Evolutionary conservation across 1,284 basidiomycete species (phyloP), one percentile per base, ranked within the genome.

Genomic region (Erythrobasidium hasegawianum): DNA sequence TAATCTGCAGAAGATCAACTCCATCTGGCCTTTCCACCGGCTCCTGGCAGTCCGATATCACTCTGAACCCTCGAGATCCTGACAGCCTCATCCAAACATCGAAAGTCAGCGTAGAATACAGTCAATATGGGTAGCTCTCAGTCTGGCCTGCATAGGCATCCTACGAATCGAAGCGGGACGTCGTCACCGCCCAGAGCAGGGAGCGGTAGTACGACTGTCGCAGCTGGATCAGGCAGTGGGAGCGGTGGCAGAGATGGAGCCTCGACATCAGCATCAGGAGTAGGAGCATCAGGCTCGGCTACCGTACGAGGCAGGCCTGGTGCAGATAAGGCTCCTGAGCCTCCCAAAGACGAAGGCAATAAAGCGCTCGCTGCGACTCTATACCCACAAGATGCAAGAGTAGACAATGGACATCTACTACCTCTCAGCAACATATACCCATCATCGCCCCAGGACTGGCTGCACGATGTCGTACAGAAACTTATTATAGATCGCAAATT

Each of bases 381-480:
- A 2, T 65, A 39, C 29, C 62, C 62, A 11, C 62, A 65, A 20
- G 62, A 64, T 77, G 85, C 94, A 81, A 84, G 86, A 43, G 79
- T 82, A 49, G 80, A 82, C 68, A 79, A 79, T 71, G 95, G 95
- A 62, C 83, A 84, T 76, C 84, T 97, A 57, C 80, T 84, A 50
- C 92, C 94, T 1, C 90, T 95, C 76, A 91, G 94, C 64, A 94
- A 96, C 79, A 87, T 89, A 11, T 89, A 89, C 45, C 73, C 76
- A 27, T 75, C 76, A 24, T 76, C 75, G 3, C 77, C 84, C 41
- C 83, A 85, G 75, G 94, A 97, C 79, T 98, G 93, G 86, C 89
- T 90, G 76, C 89, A 95, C 73, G 78, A 84, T 67, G 81, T 90
- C 68, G 93, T 96, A 68, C 87, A 88, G 59, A 85, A 88, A 75